phyloP scores from a whole-genome alignment of 2,329 filamentous ascomycete genomes.

The Penicillium sp. region DNA sequence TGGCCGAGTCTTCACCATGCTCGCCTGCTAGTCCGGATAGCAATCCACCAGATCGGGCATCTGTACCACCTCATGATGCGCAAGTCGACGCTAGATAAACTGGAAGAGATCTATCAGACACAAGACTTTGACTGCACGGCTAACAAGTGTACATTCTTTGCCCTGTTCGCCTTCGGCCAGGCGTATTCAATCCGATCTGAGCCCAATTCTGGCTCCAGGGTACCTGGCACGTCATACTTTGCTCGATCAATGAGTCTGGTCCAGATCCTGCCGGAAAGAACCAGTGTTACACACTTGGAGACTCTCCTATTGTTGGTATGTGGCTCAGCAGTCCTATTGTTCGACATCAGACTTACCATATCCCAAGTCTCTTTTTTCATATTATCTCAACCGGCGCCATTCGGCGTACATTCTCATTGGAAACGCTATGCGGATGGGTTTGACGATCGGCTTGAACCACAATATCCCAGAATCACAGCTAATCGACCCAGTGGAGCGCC shows the following conservation, averaged over 20 bases:
- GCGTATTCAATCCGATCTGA: slow-evolving; percentile 44
- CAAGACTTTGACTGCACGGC: slow-evolving; percentile 31
- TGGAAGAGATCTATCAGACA: slow-evolving; percentile 39
- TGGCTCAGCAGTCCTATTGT: not conserved
- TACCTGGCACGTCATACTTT: slow-evolving; percentile 47
- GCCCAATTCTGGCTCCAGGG: slow-evolving; percentile 31
- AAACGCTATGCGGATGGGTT: slow-evolving; percentile 43
- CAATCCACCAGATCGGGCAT: slow-evolving; percentile 36
- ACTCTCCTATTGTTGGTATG: slow-evolving; percentile 41
- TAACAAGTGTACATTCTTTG: slow-evolving; percentile 47
- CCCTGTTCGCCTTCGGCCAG: slow-evolving; percentile 46
- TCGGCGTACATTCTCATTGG: slow-evolving; percentile 36
- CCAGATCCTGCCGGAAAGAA: slow-evolving; percentile 45
- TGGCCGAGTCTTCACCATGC: slow-evolving; percentile 40
- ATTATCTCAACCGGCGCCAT: slow-evolving; percentile 37
- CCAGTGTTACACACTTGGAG: slow-evolving; percentile 46
- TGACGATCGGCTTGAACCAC: slow-evolving; percentile 46
- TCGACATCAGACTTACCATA: not conserved
- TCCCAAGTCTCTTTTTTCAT: slow-evolving; percentile 34
- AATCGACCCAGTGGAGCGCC: slow-evolving; percentile 39
- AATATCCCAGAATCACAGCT: slow-evolving; percentile 37
- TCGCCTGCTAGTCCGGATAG: slow-evolving; percentile 36
- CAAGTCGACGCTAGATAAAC: slow-evolving; percentile 38
- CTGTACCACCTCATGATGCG: slow-evolving; percentile 39
- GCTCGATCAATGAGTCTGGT: slow-evolving; percentile 41